Evolutionary conservation across 2,329 filamentous ascomycete genomes (phyloP).

Genomic region (Ascocoryne sarcoides): DNA sequence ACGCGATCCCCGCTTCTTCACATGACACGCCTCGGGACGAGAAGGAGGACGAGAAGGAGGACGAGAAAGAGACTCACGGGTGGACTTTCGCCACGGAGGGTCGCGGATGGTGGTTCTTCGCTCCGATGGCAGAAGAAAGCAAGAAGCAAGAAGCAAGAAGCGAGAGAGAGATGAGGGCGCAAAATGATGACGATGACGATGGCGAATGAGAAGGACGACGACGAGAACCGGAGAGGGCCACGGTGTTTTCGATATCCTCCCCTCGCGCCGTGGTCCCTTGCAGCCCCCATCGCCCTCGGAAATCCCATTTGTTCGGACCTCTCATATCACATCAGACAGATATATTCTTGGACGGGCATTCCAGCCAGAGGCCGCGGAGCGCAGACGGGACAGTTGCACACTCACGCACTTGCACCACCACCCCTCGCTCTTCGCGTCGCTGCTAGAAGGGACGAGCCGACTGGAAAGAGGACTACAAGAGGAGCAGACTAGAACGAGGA

Average conservation of each 20-base stretch:
- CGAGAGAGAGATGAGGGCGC: too few species aligned
- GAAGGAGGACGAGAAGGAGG: neutral
- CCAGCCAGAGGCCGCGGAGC: neutral
- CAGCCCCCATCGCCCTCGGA: too few species aligned
- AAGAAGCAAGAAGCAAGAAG: neutral
- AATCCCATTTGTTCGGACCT: too few species aligned
- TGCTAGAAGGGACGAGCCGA: too few species aligned
- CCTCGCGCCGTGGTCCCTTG: too few species aligned
- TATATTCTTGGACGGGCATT: neutral
- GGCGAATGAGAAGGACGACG: too few species aligned
- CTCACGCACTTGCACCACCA: neutral
- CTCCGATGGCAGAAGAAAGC: neutral
- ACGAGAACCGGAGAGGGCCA: too few species aligned
- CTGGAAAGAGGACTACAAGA: too few species aligned
- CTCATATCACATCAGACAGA: too few species aligned
- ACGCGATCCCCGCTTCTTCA: conserved; percentile 5
- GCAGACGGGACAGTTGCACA: neutral
- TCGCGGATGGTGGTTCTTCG: neutral
- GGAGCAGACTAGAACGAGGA: too few species aligned
- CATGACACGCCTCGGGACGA: conserved; percentile 3
- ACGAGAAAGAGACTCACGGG: conserved; percentile 2
- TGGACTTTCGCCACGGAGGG: neutral
- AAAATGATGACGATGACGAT: too few species aligned
- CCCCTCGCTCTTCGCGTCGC: neutral
- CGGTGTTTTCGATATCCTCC: too few species aligned